Conservation (phyloP, 192 early-diverging fungal genomes). For the Backusella liffmaniae region DNA sequence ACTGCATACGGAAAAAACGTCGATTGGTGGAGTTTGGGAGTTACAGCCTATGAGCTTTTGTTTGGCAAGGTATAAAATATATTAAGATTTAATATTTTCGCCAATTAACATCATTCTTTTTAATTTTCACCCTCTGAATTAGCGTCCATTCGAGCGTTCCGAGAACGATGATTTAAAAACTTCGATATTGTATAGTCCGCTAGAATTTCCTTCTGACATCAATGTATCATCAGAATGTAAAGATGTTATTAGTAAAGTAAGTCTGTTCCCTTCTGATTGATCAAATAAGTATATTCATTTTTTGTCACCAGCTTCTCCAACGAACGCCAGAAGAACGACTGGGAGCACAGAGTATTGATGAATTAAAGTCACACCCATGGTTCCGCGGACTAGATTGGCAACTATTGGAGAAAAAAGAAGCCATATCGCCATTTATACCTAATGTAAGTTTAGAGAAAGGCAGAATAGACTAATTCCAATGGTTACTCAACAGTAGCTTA, state of each 20-base stretch:
- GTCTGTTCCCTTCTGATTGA: constrained; percentile 22
- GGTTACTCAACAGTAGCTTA: background rate
- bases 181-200: constrained; percentile 64
- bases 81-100: constrained; percentile 38
- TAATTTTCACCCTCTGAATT: background rate
- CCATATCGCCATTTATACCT: constrained; percentile 17
- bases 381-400: constrained; percentile 24
- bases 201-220: constrained; percentile 51
- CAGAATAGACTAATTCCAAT: background rate
- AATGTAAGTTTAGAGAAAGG: constrained; percentile 14
- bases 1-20: constrained; percentile 53
- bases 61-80: constrained; percentile 65
- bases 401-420: constrained; percentile 11
- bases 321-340: background rate
- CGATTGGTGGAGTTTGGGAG: constrained; percentile 80
- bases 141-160: constrained; percentile 85
- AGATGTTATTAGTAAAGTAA: constrained; percentile 48
- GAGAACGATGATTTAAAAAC: constrained; percentile 72
- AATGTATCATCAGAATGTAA: constrained; percentile 49
- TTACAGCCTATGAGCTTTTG: constrained; percentile 71
- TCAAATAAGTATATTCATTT: constrained; percentile 25
- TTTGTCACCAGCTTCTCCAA: background rate
- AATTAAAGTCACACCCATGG: constrained; percentile 14
- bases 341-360: constrained; percentile 6
- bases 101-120: background rate